Percentiles rank a stretch among this genome's conserved stretches.
These are phyloP conservation scores for Papiliotrema fonsecae DNA, from an alignment of 1,284 basidiomycete species.

Conservation along the genomic window DNA sequence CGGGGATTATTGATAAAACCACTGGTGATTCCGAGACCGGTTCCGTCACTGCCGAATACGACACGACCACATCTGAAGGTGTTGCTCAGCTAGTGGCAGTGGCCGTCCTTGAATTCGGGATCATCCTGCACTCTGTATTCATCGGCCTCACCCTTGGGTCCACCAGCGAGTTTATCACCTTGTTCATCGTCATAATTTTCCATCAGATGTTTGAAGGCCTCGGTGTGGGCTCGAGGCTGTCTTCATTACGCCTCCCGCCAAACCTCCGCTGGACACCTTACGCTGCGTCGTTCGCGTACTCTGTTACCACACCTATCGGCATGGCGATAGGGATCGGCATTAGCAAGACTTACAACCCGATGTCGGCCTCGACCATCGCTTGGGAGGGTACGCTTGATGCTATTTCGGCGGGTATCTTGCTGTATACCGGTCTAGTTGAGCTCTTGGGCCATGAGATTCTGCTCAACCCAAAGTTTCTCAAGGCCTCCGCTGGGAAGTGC, in stretches of 20 bases:
- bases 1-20: not conserved
- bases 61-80: slow-evolving; percentile 50
- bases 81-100: slow-evolving; percentile 53
- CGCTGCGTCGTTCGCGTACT: slow-evolving; percentile 64
- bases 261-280: slow-evolving; percentile 61
- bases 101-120: slow-evolving; percentile 48
- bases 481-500: no score
- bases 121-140: slow-evolving; percentile 52
- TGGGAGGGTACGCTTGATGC: slow-evolving; percentile 74
- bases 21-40: not conserved
- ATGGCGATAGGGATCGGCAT: slow-evolving; percentile 78
- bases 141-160: slow-evolving; percentile 77
- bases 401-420: slow-evolving; percentile 77
- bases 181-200: slow-evolving; percentile 78
- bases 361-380: slow-evolving; percentile 54
- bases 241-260: slow-evolving; percentile 62
- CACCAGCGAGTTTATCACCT: slow-evolving; percentile 67
- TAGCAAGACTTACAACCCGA: slow-evolving; percentile 64
- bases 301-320: slow-evolving; percentile 62
- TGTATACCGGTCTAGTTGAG: no score
- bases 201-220: slow-evolving; percentile 78
- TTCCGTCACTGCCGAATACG: slow-evolving; percentile 30
- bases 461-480: no score
- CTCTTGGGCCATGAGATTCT: no score
- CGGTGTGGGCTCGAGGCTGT: slow-evolving; percentile 75